phyloP scores from a whole-genome alignment of 192 early-diverging fungal genomes.

The Podila horticola region DNA sequence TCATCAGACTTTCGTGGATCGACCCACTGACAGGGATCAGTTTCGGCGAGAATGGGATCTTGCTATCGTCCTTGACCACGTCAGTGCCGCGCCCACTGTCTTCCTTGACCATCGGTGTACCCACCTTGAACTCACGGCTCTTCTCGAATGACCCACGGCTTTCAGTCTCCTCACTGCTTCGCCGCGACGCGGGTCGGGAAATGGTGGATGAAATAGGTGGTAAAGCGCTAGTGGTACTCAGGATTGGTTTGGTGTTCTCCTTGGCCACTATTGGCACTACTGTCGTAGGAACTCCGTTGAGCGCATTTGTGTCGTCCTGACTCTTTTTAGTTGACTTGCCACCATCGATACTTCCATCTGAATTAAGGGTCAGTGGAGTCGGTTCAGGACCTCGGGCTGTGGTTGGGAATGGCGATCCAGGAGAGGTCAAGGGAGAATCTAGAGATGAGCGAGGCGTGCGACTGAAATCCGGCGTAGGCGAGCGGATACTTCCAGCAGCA shows the following conservation, averaged over 20 bases:
- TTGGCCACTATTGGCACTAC: background rate
- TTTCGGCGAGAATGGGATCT: conserved; percentile 8
- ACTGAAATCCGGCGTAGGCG: conserved; percentile 28
- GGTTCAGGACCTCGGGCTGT: conserved; percentile 14
- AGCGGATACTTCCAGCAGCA: conserved; percentile 26
- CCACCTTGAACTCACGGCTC: background rate
- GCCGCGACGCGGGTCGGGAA: background rate
- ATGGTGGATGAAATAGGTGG: background rate
- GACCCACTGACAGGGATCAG: conserved; percentile 7
- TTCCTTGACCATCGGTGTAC: background rate
- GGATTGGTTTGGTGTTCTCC: background rate
- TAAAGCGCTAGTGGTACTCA: background rate
- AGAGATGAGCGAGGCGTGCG: conserved; percentile 18
- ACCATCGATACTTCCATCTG: background rate
- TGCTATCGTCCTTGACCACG: conserved; percentile 10
- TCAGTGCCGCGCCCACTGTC: conserved; percentile 16
- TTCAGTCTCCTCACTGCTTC: conserved; percentile 6
- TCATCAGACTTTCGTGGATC: conserved; percentile 11
- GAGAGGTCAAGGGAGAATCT: conserved; percentile 30
- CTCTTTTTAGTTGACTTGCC: background rate
- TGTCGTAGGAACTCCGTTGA: background rate
- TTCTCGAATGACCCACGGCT: background rate
- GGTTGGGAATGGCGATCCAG: conserved; percentile 23
- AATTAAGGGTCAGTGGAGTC: conserved; percentile 16
- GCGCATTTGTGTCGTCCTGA: background rate